Conservation (phyloP, 768 basidiomycete genomes). For the Boletus rubescentipes region DNA sequence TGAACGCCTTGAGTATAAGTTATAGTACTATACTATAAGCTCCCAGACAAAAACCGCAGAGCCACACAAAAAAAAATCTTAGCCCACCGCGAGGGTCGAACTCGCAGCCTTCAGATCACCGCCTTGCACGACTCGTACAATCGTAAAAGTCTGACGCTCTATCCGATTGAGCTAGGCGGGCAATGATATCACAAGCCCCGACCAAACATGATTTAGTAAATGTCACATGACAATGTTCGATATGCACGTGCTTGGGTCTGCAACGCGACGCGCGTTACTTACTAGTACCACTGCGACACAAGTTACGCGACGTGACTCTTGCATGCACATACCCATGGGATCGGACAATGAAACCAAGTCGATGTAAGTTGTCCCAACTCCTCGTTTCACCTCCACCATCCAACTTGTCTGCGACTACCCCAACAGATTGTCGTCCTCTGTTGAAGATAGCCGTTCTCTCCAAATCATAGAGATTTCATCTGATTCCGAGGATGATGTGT, state of each 20-base stretch:
- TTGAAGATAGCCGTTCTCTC: constrained; percentile 6
- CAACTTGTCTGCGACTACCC: neutral
- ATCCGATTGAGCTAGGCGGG: constrained; percentile 70
- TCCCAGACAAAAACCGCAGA: too few species aligned
- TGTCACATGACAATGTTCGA: constrained; percentile 18
- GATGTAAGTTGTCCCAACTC: constrained; percentile 22
- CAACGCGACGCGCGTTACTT: too few species aligned
- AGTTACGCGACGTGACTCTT: neutral
- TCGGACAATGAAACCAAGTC: constrained; percentile 50
- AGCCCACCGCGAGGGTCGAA: constrained; percentile 86
- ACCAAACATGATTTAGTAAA: constrained; percentile 18
- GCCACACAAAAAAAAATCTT: constrained; percentile 18
- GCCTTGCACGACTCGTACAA: constrained; percentile 35
- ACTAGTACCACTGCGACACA: neutral
- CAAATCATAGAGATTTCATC: constrained; percentile 60
- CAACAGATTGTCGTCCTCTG: neutral
- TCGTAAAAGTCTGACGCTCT: constrained; percentile 64
- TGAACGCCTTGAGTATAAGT: too few species aligned
- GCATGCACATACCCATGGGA: constrained; percentile 31
- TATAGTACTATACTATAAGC: too few species aligned
- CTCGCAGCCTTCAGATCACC: constrained; percentile 79
- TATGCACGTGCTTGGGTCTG: constrained; percentile 12
- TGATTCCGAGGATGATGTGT: constrained; percentile 41
- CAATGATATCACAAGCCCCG: constrained; percentile 17
- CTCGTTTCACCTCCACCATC: neutral